Evolutionary conservation across 2,329 filamentous ascomycete species (phyloP), one percentile per base, ranked within the genome.

Genomic region (Keithomyces neogunnii): DNA sequence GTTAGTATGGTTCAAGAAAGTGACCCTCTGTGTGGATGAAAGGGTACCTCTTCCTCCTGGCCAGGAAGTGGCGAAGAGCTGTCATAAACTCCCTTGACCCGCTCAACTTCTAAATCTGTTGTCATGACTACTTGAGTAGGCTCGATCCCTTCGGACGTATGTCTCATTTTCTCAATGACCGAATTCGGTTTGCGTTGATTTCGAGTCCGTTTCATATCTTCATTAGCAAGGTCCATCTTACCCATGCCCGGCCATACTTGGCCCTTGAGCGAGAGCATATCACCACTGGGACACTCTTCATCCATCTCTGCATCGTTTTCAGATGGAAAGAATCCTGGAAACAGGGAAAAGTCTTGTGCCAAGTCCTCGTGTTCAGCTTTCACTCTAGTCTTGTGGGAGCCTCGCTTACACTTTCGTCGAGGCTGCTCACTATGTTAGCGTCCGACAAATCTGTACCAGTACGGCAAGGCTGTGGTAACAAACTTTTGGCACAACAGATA

Each of bases 111-210:
- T 19, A 80, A 71, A 36, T 75, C 69, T 2, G 71, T 61, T 35
- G 76, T 73, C 69, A 84, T 85, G 47, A 89, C 79, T 28, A 80
- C 70, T 67, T 90, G 86, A 0, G 69, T 79, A 7, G 83, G 78
- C 51, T 80, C 76, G 35, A 89, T 80, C 2, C 75, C 73, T 56
- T 77, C 73, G 1, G 87, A 89, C 19, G 80, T 81, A 49, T 75
- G 66, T 58, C 83, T 76, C 66, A 92, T 82, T 53, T 80, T 78
- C 51, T 80, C 73, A 28, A 89, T 70, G n/a, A 89, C 82, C 1
- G 81, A 84, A n/a, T 73, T 76, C 50, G 85, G 81, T 65, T 92
- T 92, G 60, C 85, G 82, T 67, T 92, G 88, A 63, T 91, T 91
- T 48, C 88, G 76, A 69, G 82, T 88, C 45, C 84, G 78, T 59